Percentiles rank a stretch among this genome's conserved stretches.
These are phyloP conservation scores for Histomonas meleagridis DNA, from an alignment of 208 protist genomes.

Conservation along the genomic window DNA sequence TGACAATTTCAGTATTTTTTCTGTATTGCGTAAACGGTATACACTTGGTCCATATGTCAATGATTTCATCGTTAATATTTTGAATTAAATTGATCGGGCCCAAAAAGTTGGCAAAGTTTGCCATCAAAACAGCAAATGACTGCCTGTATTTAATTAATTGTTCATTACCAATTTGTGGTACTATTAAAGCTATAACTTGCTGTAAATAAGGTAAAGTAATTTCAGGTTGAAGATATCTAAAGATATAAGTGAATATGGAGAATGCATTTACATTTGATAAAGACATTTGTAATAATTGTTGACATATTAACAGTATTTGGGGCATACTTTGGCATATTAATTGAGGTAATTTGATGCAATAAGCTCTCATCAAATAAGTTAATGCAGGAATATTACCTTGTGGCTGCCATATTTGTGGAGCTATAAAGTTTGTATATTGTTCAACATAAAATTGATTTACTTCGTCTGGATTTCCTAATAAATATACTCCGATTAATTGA, in stretches of 20 bases:
- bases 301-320: neutral
- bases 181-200: neutral
- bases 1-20: neutral
- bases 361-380: neutral
- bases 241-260: neutral
- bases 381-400: neutral
- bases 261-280: neutral
- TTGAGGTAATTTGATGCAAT: neutral
- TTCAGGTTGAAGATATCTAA: neutral
- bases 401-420: neutral
- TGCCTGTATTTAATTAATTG: neutral
- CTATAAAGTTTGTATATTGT: neutral
- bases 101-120: neutral
- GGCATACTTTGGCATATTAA: neutral
- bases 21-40: neutral
- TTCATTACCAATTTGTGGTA: neutral
- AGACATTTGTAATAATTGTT: neutral
- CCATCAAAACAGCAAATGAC: neutral
- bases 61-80: neutral
- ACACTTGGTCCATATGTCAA: neutral
- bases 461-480: neutral
- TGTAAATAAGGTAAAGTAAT: neutral
- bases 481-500: neutral
- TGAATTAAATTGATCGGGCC: neutral
- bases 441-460: neutral